Evolutionary conservation across 495 filamentous ascomycete genomes (phyloP).

Genomic region (Aspergillus sclerotiicarbonarius): DNA sequence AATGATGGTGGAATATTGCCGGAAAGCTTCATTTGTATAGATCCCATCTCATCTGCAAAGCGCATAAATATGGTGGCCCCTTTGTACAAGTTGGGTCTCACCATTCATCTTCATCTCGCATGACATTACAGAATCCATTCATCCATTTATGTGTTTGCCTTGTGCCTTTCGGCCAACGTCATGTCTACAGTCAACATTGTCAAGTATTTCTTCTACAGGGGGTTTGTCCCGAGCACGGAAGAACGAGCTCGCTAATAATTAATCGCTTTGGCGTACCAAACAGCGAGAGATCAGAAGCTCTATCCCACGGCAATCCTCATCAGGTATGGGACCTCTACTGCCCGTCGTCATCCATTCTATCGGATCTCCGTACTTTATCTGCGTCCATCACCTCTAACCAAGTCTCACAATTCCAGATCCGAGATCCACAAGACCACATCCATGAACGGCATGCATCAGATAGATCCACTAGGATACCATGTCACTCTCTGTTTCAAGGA

Average conservation of each 20-base stretch:
- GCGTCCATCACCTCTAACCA: too few relatives aligned
- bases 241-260: not conserved
- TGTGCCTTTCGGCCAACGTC: too few relatives aligned
- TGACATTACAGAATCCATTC: too few relatives aligned
- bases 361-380: too few relatives aligned
- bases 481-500: constrained; percentile 10
- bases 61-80: too few relatives aligned
- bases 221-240: not conserved
- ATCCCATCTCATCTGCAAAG: too few relatives aligned
- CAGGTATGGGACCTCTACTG: not conserved
- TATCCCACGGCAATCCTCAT: not conserved
- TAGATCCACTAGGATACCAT: constrained; percentile 1
- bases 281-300: not conserved
- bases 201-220: constrained; percentile 5
- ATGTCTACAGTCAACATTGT: constrained; percentile 5
- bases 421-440: not conserved
- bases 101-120: too few relatives aligned
- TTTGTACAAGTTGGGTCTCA: too few relatives aligned
- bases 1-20: too few relatives aligned
- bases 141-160: too few relatives aligned
- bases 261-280: not conserved
- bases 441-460: not conserved
- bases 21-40: too few relatives aligned
- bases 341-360: too few relatives aligned
- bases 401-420: not conserved